Evolutionary conservation across 495 filamentous ascomycete genomes (phyloP), one percentile per base, ranked within the genome.

Genomic region (Tuber microsphaerosporum): DNA sequence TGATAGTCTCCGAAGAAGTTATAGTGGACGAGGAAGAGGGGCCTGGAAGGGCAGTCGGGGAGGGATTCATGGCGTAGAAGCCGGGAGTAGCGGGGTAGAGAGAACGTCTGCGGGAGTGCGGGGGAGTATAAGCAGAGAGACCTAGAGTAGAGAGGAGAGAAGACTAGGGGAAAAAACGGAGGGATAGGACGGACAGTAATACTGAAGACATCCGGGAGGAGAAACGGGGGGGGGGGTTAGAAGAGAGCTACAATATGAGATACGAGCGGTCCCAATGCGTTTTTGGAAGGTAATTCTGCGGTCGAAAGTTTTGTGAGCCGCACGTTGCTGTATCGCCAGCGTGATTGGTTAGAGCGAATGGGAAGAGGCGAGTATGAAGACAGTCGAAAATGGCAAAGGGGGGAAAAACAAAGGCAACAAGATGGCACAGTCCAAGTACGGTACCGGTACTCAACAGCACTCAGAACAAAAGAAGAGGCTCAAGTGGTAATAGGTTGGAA

Each of bases 1-100:
- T 71, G 26, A 79, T 79, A 37, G 75, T 79, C 65, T 79, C 77
- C 1, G 77, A 79, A 48, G 77, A 79, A 22, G 77, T 79, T 4
- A 73, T 79, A 12, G 76, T 78, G 26, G 77, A 79, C 12, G 77
- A 79, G 20, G 77, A 79, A 41, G 77, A 79, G 20, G 77, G 72
- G 43, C 76, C 75, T 65, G 76, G 70, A 73, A 65, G 74, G 70
- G 73, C 69, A 69, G 77, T 73, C 41, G 71, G 73, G 77, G 73
- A 43, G 70, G 72, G 70, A 34, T 75, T 79, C 77, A 79, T 79
- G 73, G 65, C 72, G 77, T 73, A 46, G 69, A 42, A 73, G 44
- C 71, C 70, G 71, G 44, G 65, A 61, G 69, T 56, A 73, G 73
- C 41, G 69, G 26, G 68, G 44, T 71, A 22, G 42, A 43, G 69